phyloP scores from a whole-genome alignment of 177 flowering plant genomes.

The Vitis hybrid region DNA sequence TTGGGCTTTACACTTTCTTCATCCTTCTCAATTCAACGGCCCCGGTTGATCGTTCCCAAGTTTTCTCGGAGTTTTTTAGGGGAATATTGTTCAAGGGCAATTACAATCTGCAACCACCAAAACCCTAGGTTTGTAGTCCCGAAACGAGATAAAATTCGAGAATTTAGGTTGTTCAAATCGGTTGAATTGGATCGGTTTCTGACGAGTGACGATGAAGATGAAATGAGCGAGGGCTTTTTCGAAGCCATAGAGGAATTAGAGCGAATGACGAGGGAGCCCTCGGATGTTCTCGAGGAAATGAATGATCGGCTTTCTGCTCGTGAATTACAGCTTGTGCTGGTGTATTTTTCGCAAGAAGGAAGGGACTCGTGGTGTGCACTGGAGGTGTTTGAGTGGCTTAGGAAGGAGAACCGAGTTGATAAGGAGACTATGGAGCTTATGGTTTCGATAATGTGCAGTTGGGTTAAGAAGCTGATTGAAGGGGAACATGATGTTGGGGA shows the following conservation, averaged over 20 bases:
- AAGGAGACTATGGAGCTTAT: constrained; percentile 93
- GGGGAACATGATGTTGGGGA: constrained; percentile 51
- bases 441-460: constrained; percentile 92
- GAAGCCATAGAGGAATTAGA: constrained; percentile 92
- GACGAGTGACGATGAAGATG: constrained; percentile 63
- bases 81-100: constrained; percentile 24
- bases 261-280: constrained; percentile 79
- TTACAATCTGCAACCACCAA: constrained; percentile 10
- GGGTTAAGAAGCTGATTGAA: constrained; percentile 81
- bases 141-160: constrained; percentile 26
- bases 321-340: constrained; percentile 81
- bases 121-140: constrained; percentile 18
- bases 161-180: constrained; percentile 43
- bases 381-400: constrained; percentile 95
- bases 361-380: constrained; percentile 95
- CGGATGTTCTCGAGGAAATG: constrained; percentile 84
- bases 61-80: background rate
- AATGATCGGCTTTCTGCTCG: constrained; percentile 65
- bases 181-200: constrained; percentile 54
- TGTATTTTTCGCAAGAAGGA: constrained; percentile 89
- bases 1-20: constrained; percentile 10
- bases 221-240: constrained; percentile 73
- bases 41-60: constrained; percentile 5
- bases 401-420: constrained; percentile 81
- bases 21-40: background rate